Base-by-base conservation (phyloP, 1,284 basidiomycete genomes). In the Coniferiporia sulphurascens region DNA sequence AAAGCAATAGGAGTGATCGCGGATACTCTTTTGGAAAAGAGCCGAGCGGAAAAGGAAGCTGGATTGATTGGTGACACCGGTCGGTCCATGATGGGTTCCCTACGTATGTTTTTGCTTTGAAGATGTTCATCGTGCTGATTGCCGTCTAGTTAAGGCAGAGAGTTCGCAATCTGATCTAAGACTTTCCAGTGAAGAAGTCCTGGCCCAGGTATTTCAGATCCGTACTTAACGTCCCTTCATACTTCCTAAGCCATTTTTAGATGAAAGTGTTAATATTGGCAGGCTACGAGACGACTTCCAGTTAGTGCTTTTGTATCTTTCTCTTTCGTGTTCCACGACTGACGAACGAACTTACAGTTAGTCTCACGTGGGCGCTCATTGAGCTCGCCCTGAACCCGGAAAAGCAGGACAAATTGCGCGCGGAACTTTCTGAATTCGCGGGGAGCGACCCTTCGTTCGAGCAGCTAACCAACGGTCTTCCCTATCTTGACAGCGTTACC, bases 141-240 rank as follows among this genome's bases (percentile, higher is more conserved):
- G 9, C 49, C 34, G 51, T n/a, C 36, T 34, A 84, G 82, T 85
- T 48, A 83, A 80, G 64, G 80, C 81, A 0, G 80, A 84, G 66
- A 70, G 65, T 54, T 65, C 69, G 1, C 72, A 71, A 22, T 69
- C 74, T 0, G 72, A 71, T 19, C 67, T 81, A 52, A 74, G 73
- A 46, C 76, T 91, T 76, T 78, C 82, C 2, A 76, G 83, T 53
- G 82, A 84, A 21, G 91, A 93, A 67, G 81, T 91, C 19, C 64
- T 85, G 48, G 83, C 86, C 0, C 83, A 86, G 73, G 73, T 71
- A 56, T 62, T 19, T 57, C 46, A 12, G 21, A 21, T 21, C 2
- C 13, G n/a, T 13, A 43, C 17, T 5, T 43, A 1, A 8, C 8
- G 22, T 17, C 10, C 10, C 45, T 27, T 8, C 35, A n/a, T 22